Evolutionary conservation across 2,329 filamentous ascomycete species (phyloP), one percentile per base, ranked within the genome.

Genomic region (Curvularia sp.): DNA sequence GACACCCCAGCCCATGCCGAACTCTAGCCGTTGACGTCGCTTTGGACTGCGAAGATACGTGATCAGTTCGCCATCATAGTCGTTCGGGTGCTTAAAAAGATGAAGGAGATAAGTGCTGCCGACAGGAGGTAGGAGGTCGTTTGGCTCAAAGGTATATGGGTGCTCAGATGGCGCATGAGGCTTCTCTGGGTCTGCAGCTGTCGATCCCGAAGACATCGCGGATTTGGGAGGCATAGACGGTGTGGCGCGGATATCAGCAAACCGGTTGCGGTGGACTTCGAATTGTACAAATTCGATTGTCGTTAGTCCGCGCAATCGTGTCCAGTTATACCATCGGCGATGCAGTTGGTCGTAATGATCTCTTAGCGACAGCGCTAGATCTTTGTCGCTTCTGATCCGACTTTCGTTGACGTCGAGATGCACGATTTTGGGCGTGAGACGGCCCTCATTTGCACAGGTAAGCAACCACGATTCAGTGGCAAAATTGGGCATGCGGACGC

Each of bases 231-330:
- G 76, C 74, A 78, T 75, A 33, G 75, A 75, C 0, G 76, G 77
- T 13, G 65, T 62, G 6, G 72, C 74, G 7, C 76, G 68, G 10
- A 79, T 78, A 51, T 79, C 77, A 4, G 76, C 75, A 49, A 78
- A 76, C 30, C 76, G 73, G 55, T 78, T 78, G 12, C 73, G 73
- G 55, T 78, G 76, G 8, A 78, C 73, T 65, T 79, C 75, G 53
- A 77, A 77, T 59, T 74, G 75, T 5, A 77, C 75, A 49, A 79
- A 79, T 15, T 76, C 67, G 53, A 79, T 77, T 1, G 70, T 76
- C 1, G 65, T 70, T 7, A 79, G 60, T 2, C 76, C 76, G 8
- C 77, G 66, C 20, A 79, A 57, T 18, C 71, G 68, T 15, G 75
- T 62, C 55, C 69, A 64, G 15, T 70, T 69, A 39, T 69, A 67